A percentile compares a stretch with the other conserved stretches of the same genome.
These are phyloP conservation scores for Trypethelium eluteriae DNA, from an alignment of 495 filamentous ascomycete genomes.

Conservation along the genomic window DNA sequence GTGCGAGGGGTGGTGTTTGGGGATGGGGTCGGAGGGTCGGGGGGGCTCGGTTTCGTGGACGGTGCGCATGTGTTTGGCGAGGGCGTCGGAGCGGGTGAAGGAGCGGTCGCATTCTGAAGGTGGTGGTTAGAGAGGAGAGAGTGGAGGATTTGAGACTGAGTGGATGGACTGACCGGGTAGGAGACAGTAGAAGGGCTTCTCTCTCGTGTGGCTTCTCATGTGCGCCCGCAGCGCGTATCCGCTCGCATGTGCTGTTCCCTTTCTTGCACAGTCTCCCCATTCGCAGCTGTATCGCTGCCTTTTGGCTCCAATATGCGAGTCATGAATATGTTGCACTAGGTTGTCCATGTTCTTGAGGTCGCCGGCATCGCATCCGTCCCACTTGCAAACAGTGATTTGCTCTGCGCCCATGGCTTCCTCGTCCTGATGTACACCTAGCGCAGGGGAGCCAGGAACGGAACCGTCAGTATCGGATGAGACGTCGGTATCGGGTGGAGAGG, in stretches of 20 bases:
- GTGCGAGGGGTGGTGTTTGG: conserved; percentile 60
- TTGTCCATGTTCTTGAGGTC: conserved; percentile 90
- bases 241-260: conserved; percentile 84
- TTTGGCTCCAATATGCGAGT: conserved; percentile 78
- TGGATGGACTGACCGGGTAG: conserved; percentile 63
- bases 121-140: neutral
- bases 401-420: conserved; percentile 61
- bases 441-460: conserved; percentile 66
- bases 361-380: conserved; percentile 75
- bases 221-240: conserved; percentile 93
- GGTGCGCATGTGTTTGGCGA: conserved; percentile 97
- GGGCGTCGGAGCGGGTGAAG: conserved; percentile 92
- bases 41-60: conserved; percentile 95
- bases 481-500: conserved; percentile 21
- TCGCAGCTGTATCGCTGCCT: conserved; percentile 88
- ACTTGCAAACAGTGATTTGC: conserved; percentile 81
- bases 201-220: conserved; percentile 94
- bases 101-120: conserved; percentile 85
- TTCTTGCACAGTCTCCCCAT: conserved; percentile 81
- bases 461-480: conserved; percentile 85
- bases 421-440: conserved; percentile 56
- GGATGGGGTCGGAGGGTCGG: conserved; percentile 77
- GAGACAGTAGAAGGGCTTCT: conserved; percentile 96
- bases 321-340: conserved; percentile 86
- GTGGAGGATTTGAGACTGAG: neutral